A percentile compares a stretch with the other conserved stretches of the same genome.
Evolutionary conservation across 2,329 filamentous ascomycete species (phyloP).

Genomic region (Pestalotiopsis fici): DNA sequence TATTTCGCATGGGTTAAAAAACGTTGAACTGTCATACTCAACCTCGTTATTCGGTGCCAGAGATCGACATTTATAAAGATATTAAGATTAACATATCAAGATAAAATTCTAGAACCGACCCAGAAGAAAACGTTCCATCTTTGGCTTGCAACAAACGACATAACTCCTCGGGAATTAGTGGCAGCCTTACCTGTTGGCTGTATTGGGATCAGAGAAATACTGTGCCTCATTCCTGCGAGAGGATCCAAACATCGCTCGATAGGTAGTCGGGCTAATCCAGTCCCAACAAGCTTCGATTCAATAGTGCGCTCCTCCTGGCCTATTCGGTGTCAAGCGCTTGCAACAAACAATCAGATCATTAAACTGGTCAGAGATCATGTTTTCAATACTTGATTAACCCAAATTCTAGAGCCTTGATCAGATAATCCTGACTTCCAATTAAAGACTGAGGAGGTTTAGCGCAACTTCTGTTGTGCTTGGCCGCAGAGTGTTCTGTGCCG

Average conservation of each 20-base stretch:
- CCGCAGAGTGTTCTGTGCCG: neutral
- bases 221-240: conserved; percentile 1
- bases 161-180: neutral
- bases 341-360: neutral
- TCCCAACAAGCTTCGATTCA: neutral
- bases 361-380: neutral
- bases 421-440: neutral
- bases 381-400: neutral
- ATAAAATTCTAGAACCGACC: neutral
- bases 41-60: no score
- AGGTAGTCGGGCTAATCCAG: neutral
- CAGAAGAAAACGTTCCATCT: neutral
- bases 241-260: neutral
- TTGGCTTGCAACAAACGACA: neutral
- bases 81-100: neutral
- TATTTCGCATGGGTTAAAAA: no score
- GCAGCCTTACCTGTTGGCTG: neutral
- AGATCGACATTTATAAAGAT: no score
- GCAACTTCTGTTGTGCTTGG: neutral
- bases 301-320: neutral
- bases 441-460: neutral
- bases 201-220: neutral
- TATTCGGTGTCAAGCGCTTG: neutral
- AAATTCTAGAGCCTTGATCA: neutral
- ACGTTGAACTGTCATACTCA: no score